These are phyloP conservation scores for Paraphaeosphaeria minitans DNA, from an alignment of 2,329 filamentous ascomycete genomes.

Conservation along the genomic window DNA sequence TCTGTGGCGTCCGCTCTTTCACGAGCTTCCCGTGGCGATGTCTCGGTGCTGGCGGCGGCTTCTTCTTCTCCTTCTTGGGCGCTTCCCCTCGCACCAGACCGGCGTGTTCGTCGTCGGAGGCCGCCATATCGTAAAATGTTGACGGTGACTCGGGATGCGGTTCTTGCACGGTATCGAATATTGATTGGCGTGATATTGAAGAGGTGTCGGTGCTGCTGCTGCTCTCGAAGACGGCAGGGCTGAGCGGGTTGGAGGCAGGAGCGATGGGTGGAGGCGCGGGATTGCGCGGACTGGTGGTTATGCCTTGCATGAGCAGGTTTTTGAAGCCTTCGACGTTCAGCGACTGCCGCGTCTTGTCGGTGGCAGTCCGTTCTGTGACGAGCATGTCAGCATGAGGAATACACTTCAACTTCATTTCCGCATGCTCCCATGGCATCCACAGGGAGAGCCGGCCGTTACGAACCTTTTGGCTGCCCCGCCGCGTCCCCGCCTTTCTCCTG, in stretches of 20 bases:
- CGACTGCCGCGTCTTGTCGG: slow-evolving; percentile 48
- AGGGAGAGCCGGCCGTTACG: background rate
- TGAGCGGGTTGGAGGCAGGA: slow-evolving; percentile 27
- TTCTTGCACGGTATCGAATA: slow-evolving; percentile 58
- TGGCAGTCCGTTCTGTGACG: slow-evolving; percentile 29
- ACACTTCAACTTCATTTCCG: background rate
- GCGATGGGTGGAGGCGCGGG: slow-evolving; percentile 32
- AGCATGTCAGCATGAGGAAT: slow-evolving; percentile 8
- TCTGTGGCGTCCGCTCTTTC: slow-evolving; percentile 53
- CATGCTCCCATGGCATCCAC: background rate
- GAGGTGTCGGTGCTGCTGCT: slow-evolving; percentile 64
- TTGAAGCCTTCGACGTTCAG: slow-evolving; percentile 81
- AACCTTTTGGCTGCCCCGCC: slow-evolving; percentile 21
- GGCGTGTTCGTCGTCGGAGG: slow-evolving; percentile 55
- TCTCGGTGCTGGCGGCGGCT: slow-evolving; percentile 69
- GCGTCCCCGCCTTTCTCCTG: slow-evolving; percentile 28
- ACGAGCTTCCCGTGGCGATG: slow-evolving; percentile 80
- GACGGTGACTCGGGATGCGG: slow-evolving; percentile 58
- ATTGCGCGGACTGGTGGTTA: slow-evolving; percentile 49
- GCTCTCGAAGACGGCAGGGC: slow-evolving; percentile 44
- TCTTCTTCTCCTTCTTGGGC: slow-evolving; percentile 63
- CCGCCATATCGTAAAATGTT: slow-evolving; percentile 63
- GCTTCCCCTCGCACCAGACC: slow-evolving; percentile 31
- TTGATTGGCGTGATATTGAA: slow-evolving; percentile 64
- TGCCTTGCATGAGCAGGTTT: slow-evolving; percentile 75